Base-by-base conservation (phyloP, 192 early-diverging fungal genomes). In the Coemansia asiatica region DNA sequence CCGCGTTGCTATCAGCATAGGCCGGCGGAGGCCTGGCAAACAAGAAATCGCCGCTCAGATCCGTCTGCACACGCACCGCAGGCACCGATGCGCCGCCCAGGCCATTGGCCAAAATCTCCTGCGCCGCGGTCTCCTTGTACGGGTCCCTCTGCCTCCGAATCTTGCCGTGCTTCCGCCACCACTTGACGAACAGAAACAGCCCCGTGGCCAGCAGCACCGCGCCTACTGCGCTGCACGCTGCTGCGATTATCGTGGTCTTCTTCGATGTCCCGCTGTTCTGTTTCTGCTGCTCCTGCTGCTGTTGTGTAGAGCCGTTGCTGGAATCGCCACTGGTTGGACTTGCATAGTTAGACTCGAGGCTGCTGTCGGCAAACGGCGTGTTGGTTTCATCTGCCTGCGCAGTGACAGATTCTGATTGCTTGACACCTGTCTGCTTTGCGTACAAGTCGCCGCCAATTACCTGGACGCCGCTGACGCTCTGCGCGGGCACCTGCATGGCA, bases 71-170 rank as follows among this genome's bases (percentile, higher is more conserved):
- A 21, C 51, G 64, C 22, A 12, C 40, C 9, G 22, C 25, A 18
- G 68, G 60, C 27, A 63, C 27, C 40, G 68, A 49, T 16, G 68
- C 68, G 29, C 68, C 68, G 8, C 68, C 68, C 40, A 70, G 27
- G 13, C 58, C 61, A 18, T 59, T 25, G 12, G 61, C 62, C 6
- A 70, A 56, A 10, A 70, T 27, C 15, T 64, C 31, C 46, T 70
- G 68, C 9, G 62, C 68, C 25, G 47, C 46, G 16, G 68, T 53
- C 26, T 64, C 62, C 56, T 40, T 44, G 61, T 64, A 70, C 26
- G 68, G 68, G 35, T 70, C 68, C 9, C 60, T 27, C 22, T 54
- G 46, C 25, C 35, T 50, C 21, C 40, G 15, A 28, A 61, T n/a
- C 25, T 64, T 44, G 0, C 50, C 49, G 29, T 59, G 57, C 57